Evolutionary conservation across 2,329 filamentous ascomycete genomes (phyloP), one percentile per base, ranked within the genome.

Genomic region (Sporothrix phasma): DNA sequence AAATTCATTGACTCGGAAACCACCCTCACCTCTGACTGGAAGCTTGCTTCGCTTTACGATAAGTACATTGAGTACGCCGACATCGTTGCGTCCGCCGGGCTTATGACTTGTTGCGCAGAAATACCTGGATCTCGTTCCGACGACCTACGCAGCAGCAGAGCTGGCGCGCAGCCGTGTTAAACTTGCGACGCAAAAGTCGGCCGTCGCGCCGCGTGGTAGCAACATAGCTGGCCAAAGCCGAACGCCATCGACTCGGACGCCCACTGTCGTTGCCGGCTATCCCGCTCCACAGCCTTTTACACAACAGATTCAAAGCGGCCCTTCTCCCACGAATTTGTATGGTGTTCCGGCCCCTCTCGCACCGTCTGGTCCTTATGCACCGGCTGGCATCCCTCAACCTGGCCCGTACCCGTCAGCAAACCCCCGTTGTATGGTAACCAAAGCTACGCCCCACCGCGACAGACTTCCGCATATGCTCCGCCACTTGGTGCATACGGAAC

Each of bases 21-120:
- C 68, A 77, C 78, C 54, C 84, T 90, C 69, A 80, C 84, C 10
- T 86, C 87, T 1, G 90, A 88, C 70, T 99, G 93, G 93, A 97
- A 96, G 77, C 85, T 99, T 66, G 83, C 86, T 43, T 81, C 87
- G 2, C 79, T 99, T 62, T 99, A 99, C 75, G 88, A 92, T 74
- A 96, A 96, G 77, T 99, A 99, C 73, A 88, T 89, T 31, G 94
- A 99, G 77, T 99, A 97, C 74, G 93, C 94, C 15, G 93, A 99
- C 73, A 92, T 99, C 69, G 86, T 95, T 64, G 92, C 94, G 54
- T 86, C 90, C 6, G 90, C 97, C 72, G 94, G 95, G 13, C 90
- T 95, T 70, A 79, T 99, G 62, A 81, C 86, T n/a, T 37, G 85
- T 92, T 69, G 95, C 94, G 5, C 89, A 96, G 76, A 92, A 89